A percentile compares a stretch with the other conserved stretches of the same genome.
phyloP scores from a whole-genome alignment of 177 flowering plant species.

The Vitis hybrid region DNA sequence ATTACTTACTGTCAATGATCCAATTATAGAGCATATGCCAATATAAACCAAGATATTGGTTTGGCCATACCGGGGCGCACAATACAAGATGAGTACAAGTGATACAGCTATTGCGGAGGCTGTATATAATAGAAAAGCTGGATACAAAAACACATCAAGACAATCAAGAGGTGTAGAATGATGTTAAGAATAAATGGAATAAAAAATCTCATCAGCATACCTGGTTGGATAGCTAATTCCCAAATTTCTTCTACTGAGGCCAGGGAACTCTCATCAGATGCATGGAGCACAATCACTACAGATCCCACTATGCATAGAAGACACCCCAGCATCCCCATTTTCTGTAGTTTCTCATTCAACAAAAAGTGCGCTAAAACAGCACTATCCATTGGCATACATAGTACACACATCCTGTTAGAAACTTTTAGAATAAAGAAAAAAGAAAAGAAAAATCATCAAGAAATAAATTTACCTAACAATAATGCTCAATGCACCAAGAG shows the following conservation, averaged over 20 bases:
- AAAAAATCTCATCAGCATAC: slow-evolving; percentile 22
- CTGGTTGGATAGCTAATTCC: slow-evolving; percentile 68
- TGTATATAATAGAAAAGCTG: slow-evolving; percentile 80
- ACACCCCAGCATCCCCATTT: slow-evolving; percentile 66
- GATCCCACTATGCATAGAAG: slow-evolving; percentile 66
- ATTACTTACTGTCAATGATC: slow-evolving; percentile 73
- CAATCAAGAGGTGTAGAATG: neutral
- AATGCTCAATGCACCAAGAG: slow-evolving; percentile 87
- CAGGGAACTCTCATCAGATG: slow-evolving; percentile 45
- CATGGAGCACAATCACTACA: slow-evolving; percentile 57
- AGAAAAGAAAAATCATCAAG: neutral
- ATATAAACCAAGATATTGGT: slow-evolving; percentile 72
- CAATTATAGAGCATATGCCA: slow-evolving; percentile 76
- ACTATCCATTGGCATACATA: slow-evolving; percentile 28
- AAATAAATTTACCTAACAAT: slow-evolving; percentile 58
- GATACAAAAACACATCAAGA: slow-evolving; percentile 9
- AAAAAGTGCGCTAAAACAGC: slow-evolving; percentile 71
- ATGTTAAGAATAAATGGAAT: no score
- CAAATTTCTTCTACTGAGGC: slow-evolving; percentile 60
- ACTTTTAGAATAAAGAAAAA: neutral
- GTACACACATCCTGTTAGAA: slow-evolving; percentile 1
- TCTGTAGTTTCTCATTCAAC: slow-evolving; percentile 50
- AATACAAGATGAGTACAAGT: slow-evolving; percentile 59
- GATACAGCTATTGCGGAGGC: slow-evolving; percentile 55
- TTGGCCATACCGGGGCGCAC: slow-evolving; percentile 77